Base-by-base conservation (phyloP, 176 grass and related monocot species). In the Lolium perenne region DNA sequence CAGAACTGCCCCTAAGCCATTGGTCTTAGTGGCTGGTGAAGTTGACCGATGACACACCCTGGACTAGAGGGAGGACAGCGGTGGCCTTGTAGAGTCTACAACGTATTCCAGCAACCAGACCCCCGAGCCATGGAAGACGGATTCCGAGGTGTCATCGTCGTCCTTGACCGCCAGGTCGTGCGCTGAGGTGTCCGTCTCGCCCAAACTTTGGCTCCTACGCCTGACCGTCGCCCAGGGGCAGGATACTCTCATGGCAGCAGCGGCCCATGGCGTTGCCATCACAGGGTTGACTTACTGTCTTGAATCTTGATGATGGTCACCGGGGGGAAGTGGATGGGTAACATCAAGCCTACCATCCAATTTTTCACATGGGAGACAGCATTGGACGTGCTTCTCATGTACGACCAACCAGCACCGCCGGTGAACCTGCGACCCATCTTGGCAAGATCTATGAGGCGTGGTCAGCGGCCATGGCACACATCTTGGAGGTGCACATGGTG, bases 81-180 rank as follows among this genome's bases (percentile, higher is more conserved):
- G 59, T 62, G 59, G 57, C 29, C 57, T 77, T 18, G 48, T 1
- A 75, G 79, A 21, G 89, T 88, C 48, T 87, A 95, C 91, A 51
- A 92, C 92, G 12, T 93, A 93, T 89, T 79, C 90, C 0, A 91
- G 91, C n/a, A 97, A 87, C 22, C 95, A 95, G 79, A 91, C 91
- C 47, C 64, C 87, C 55, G 82, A 93, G 16, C 89, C 95, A 2
- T 95, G 95, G 92, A 97, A 95, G 85, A 89, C 91, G 0, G 89
- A 97, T 57, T 86, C 91, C 6, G 84, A 86, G 5, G 29, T 92
- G 8, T 10, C 46, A 45, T 63, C 10, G 0, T 58, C 60, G 6
- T 15, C 77, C 46, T 6, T 83, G 11, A 67, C 77, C 5, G 82
- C 82, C 9, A 6, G 77, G 8, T 91, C 87, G 38, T 84, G 71